Base-by-base conservation (phyloP, 305 asterid species). In the Rubia peregrina region DNA sequence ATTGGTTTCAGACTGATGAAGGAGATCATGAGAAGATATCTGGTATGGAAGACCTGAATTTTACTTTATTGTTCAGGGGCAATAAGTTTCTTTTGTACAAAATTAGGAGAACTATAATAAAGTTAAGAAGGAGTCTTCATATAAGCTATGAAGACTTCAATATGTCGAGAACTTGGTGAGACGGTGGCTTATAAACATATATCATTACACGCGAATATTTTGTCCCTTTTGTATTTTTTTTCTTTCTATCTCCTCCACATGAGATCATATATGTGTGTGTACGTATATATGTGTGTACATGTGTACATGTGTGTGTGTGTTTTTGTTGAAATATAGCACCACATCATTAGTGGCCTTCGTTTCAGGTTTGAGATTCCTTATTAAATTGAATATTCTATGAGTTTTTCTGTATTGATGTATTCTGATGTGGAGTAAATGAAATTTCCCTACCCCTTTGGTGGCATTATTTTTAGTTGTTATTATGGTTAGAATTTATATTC, bases 1-100 rank as follows among this genome's bases (percentile, higher is more conserved):
- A 85, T 75, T 94, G 91, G 90, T 84, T 66, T 67, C 87, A 72
- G 77, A 36, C 57, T 81, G 81, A 77, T 65, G 89, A 78, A 74
- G 75, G 73, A 71, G 89, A 82, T 76, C 71, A 22, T 75, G 70
- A 70, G 36, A 71, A 82, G 68, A 71, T 79, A 41, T 83, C 85
- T 22, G 72, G 72, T 59, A 71, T 59, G 73, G 80, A 26, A 26
- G 86, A 81, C 72, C 75, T 77, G 75, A 78, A 69, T 79, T 90
- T 96, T 93, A 43, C n/a, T 69, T 67, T 62, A 57, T 33, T 46
- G 21, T 36, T 19, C 22, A 6, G 7, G 16, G 14, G 46, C 22
- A 48, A 14, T 67, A 24, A 48, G 17, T 17, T 65, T 48, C 61
- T 67, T 30, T 46, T 16, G 67, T 62, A 2, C 2, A 33, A 36